Conservation (phyloP, 2,329 filamentous ascomycete genomes). For the Penicillium sclerotiorum region DNA sequence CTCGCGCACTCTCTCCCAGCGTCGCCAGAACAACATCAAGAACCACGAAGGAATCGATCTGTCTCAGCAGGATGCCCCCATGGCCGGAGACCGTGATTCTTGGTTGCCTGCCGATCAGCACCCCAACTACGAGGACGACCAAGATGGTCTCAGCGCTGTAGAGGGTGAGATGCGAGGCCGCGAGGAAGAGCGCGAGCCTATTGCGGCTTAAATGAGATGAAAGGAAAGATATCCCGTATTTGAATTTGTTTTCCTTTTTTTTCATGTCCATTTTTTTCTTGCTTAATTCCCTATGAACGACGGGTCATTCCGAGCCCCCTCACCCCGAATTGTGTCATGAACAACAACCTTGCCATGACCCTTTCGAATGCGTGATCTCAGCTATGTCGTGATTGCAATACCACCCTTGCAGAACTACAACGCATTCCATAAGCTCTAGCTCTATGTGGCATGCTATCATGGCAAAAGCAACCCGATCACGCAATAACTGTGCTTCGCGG, state of each 20-base stretch:
- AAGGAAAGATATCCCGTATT: background rate
- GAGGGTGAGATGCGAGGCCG: conserved; percentile 40
- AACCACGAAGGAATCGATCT: conserved; percentile 78
- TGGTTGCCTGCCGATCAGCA: conserved; percentile 77
- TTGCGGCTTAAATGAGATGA: conserved; percentile 21
- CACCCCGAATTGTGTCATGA: background rate
- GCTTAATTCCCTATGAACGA: background rate
- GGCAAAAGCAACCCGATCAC: background rate
- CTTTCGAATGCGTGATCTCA: background rate
- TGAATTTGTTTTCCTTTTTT: conserved; percentile 2
- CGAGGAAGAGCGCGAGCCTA: conserved; percentile 38
- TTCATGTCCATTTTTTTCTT: background rate
- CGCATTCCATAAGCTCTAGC: too few species aligned
- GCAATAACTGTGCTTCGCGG: background rate
- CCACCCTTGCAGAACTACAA: background rate
- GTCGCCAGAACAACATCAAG: conserved; percentile 72
- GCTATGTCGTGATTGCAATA: conserved; percentile 2
- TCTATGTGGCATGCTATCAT: too few species aligned
- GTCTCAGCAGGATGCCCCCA: conserved; percentile 75
- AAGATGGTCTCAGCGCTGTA: conserved; percentile 37
- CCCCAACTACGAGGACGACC: conserved; percentile 49
- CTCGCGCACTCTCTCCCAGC: conserved; percentile 82
- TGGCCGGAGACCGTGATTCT: conserved; percentile 74
- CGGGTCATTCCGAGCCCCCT: background rate
- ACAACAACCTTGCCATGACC: background rate